Base-by-base conservation (phyloP, 192 early-diverging fungal species). In the Obelidium mucronatum region DNA sequence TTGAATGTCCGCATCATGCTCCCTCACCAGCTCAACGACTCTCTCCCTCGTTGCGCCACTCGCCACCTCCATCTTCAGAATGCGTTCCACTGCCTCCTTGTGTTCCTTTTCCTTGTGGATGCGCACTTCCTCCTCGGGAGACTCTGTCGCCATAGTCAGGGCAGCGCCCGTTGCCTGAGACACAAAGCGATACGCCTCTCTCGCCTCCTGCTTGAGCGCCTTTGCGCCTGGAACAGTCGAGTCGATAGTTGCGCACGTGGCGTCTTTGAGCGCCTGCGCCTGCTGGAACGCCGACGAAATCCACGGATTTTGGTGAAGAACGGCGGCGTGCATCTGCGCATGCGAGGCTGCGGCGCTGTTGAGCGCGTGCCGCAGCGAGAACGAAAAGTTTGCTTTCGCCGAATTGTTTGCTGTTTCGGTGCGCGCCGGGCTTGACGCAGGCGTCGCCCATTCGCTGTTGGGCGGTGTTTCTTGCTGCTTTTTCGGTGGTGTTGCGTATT, bases 41-140 rank as follows among this genome's bases (percentile, higher is more conserved):
- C 69, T 51, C 3, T 15, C 33, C 17, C 69, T 31, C 26, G 8
- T 4, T 5, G 31, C 39, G n/a, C 53, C 69, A 1, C 36, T 35
- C 8, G 31, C 54, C 30, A 72, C 34, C 4, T 51, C 69, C 69
- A 72, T 72, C 51, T 72, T 51, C 51, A 72, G 13, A 17, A 72
- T 37, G 1, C 33, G 53, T 26, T 72, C 54, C 28, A 72, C 69
- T 24, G 19, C 15, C 33, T 44, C 42, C 42, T 44, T 17, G 17
- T 36, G 13, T 11, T 54, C 36, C 3, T 30, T 36, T 35, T 52
- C n/a, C 19, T n/a, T 51, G 15, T 30, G 22, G 5, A 48, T 52
- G 40, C 30, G 6, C 17, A 40, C 66, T 5, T 42, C 24, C 28
- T 31, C 40, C 19, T 51, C 24, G 15, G n/a, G n/a, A n/a, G n/a